Percentiles rank a stretch among this genome's conserved stretches.
These are phyloP conservation scores for Beauveria varroae DNA, from an alignment of 2,329 filamentous ascomycete genomes.

Conservation along the genomic window DNA sequence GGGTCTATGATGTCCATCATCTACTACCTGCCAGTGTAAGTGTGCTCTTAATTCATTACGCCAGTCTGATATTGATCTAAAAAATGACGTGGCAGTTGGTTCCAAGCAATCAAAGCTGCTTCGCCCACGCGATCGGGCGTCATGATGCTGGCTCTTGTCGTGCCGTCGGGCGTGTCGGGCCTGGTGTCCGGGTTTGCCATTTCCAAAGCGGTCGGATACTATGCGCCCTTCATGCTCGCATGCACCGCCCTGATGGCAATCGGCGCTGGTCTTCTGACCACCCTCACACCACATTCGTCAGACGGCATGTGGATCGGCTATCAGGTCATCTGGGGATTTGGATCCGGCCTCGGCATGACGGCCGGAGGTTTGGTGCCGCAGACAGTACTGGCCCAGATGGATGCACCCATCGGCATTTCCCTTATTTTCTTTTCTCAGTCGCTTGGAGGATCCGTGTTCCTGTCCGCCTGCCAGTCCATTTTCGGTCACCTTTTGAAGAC, in stretches of 20 bases:
- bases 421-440: conserved; percentile 38
- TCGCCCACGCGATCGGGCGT: conserved; percentile 12
- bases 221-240: conserved; percentile 24
- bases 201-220: not conserved
- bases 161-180: not conserved
- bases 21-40: conserved; percentile 34
- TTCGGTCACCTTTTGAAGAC: not conserved
- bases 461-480: conserved; percentile 18
- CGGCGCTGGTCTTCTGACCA: conserved; percentile 31
- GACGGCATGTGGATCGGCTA: conserved; percentile 12
- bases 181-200: not conserved
- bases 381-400: conserved; percentile 32
- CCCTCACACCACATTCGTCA: conserved; percentile 13
- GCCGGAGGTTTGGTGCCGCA: conserved; percentile 39
- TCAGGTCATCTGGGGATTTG: conserved; percentile 32
- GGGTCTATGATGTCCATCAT: conserved; percentile 12
- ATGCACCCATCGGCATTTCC: conserved; percentile 35
- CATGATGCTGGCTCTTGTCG: conserved; percentile 4
- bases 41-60: not conserved
- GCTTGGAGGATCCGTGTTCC: conserved; percentile 36
- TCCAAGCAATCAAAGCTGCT: conserved; percentile 31
- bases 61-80: not conserved
- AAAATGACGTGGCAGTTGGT: conserved; percentile 23
- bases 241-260: conserved; percentile 20
- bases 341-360: conserved; percentile 36